These are phyloP conservation scores for Lantana camara DNA, from an alignment of 257 asterid species.

Conservation along the genomic window DNA sequence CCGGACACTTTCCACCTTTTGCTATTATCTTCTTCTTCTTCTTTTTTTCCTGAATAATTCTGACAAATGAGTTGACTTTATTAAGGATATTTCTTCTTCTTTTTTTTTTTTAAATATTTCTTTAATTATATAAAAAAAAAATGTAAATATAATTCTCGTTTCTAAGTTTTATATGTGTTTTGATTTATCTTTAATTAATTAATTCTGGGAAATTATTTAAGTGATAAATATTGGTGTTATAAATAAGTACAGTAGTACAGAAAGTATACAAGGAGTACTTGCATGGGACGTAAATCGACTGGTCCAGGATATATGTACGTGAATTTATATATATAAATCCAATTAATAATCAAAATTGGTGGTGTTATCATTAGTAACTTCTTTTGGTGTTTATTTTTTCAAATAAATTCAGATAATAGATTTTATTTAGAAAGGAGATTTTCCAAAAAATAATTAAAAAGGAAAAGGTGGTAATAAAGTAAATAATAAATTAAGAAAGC, in stretches of 20 bases:
- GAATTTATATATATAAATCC: too few relatives aligned
- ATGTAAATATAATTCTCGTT: too few relatives aligned
- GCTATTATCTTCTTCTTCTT: neutral
- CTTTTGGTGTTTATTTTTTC: too few relatives aligned
- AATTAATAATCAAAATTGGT: too few relatives aligned
- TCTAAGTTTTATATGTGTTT: neutral
- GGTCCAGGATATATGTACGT: neutral
- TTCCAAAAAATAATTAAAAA: too few relatives aligned
- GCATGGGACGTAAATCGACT: neutral
- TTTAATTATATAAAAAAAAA: too few relatives aligned
- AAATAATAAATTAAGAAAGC: neutral
- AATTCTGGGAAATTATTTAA: neutral
- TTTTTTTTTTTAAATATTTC: too few relatives aligned
- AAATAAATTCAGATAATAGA: too few relatives aligned
- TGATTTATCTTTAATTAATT: neutral
- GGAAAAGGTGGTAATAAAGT: too few relatives aligned
- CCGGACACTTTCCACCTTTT: conserved; percentile 31
- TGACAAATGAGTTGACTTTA: neutral
- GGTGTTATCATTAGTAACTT: too few relatives aligned
- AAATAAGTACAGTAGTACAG: conserved; percentile 12
- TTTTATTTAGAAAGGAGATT: too few relatives aligned
- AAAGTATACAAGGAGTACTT: neutral
- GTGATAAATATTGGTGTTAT: neutral
- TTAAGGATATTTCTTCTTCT: too few relatives aligned
- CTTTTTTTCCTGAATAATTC: neutral